Base-by-base conservation (phyloP, 768 basidiomycete genomes). In the Tulasnella sp. region DNA sequence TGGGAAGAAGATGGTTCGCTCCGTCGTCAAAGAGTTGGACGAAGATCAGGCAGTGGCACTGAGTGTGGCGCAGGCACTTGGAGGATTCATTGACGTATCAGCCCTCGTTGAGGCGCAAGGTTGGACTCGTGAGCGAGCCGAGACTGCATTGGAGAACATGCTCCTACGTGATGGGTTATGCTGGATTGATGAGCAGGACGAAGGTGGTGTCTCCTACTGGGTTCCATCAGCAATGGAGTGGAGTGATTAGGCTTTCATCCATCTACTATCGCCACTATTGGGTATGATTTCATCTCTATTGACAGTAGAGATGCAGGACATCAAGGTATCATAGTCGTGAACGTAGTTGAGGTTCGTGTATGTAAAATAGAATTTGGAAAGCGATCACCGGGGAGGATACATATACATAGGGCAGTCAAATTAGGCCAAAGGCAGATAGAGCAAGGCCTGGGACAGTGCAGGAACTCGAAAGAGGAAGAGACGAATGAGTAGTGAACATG, bases 131-230 rank as follows among this genome's bases (percentile, higher is more conserved):
- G 86, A 87, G 34, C 78, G 96, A 25, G 85, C 87, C 3, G 75
- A 77, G 49, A 77, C 81, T 10, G 92, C 85, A 1, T 70, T 98
- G 65, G 84, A 92, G 65, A 92, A 93, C 62, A 92, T 94, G 83
- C 78, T 93, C 12, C 75, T 90, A 62, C 77, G 85, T 25, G 92
- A 98, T 63, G 94, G 93, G 1, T 73, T 94, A 24, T 93, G 90
- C 60, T 99, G 96, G 96, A 68, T 98, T 29, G 96, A 99, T 66
- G 84, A 89, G 24, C 92, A 96, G 70, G 89, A 87, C 54, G 68
- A 68, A 15, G 74, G 72, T 29, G 81, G 82, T 27, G 75, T 76
- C 59, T 80, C 82, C 22, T 94, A 91, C 68, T 97, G 92, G 92
- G 76, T 94, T 10, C 85, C 86, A 1, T 88, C 87, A 11, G 85